Percentiles rank a stretch among this genome's conserved stretches.
Conservation (phyloP, 495 filamentous ascomycete genomes). For the Podospora pseudocomata region DNA sequence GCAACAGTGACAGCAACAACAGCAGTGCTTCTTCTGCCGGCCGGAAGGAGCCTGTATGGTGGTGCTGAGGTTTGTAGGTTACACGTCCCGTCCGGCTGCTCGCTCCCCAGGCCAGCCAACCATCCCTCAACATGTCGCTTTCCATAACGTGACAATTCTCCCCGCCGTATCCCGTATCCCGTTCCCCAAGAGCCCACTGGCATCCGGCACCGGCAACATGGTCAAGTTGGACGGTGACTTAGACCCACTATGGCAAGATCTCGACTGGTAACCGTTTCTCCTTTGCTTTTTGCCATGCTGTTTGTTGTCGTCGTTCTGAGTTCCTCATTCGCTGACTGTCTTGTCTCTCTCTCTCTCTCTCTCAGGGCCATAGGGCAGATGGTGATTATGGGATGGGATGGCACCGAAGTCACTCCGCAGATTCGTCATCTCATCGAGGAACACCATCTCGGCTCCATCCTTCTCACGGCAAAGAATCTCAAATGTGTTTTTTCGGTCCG, state of each 20-base stretch:
- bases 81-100: not conserved
- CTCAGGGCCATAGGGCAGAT: slow-evolving; percentile 74
- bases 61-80: not conserved
- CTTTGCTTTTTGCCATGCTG: not conserved
- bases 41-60: not conserved
- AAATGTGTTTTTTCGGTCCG: slow-evolving; percentile 56
- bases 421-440: slow-evolving; percentile 81
- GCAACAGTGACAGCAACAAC: not conserved
- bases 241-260: slow-evolving; percentile 68
- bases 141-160: slow-evolving; percentile 25
- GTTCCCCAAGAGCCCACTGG: slow-evolving; percentile 3
- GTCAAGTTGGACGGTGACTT: slow-evolving; percentile 48
- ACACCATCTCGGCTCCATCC: slow-evolving; percentile 70
- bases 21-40: not conserved
- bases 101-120: slow-evolving; percentile 2
- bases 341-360: slow-evolving; percentile 1
- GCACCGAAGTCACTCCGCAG: slow-evolving; percentile 78
- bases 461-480: slow-evolving; percentile 85
- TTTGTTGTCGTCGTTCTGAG: not conserved
- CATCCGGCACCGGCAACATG: slow-evolving; percentile 26
- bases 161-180: slow-evolving; percentile 9
- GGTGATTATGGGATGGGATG: slow-evolving; percentile 95
- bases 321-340: slow-evolving; percentile 4
- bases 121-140: slow-evolving; percentile 19
- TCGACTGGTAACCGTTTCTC: slow-evolving; percentile 49